A percentile compares a stretch with the other conserved stretches of the same genome.
Conservation (phyloP, 306 rosid genomes). For the Canavalia gladiata region DNA sequence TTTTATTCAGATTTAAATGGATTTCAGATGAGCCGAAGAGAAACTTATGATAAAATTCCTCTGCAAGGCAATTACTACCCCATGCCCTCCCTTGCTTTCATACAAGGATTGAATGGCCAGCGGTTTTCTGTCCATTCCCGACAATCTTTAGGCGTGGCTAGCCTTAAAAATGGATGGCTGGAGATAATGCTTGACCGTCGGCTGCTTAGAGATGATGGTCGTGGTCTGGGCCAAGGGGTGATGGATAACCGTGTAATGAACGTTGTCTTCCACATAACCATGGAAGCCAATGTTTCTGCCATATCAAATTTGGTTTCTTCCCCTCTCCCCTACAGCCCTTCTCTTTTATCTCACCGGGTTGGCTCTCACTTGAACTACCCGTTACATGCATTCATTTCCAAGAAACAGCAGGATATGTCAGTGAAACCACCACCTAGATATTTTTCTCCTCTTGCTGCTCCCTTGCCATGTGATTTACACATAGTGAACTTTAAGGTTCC, state of each 20-base stretch:
- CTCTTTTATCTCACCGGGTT: constrained; percentile 83
- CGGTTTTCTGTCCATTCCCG: constrained; percentile 91
- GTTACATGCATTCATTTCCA: constrained; percentile 78
- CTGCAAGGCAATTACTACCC: constrained; percentile 98
- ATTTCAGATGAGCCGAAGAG: constrained; percentile 97
- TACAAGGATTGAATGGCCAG: constrained; percentile 81
- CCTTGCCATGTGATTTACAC: constrained; percentile 96
- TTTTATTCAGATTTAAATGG: constrained; percentile 94
- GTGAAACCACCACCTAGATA: constrained; percentile 71
- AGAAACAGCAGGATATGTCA: constrained; percentile 69
- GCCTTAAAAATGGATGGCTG: constrained; percentile 90
- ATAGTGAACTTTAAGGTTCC: constrained; percentile 95
- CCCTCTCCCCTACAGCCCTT: constrained; percentile 69
- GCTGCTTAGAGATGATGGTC: constrained; percentile 87
- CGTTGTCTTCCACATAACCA: constrained; percentile 80
- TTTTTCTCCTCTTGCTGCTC: constrained; percentile 78
- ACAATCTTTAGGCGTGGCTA: constrained; percentile 93
- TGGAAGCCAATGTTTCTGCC: constrained; percentile 78
- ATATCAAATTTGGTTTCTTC: constrained; percentile 61
- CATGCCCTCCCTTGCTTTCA: constrained; percentile 90
- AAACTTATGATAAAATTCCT: constrained; percentile 92
- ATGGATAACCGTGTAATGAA: constrained; percentile 89
- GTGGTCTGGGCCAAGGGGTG: constrained; percentile 99
- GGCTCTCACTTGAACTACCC: constrained; percentile 91
- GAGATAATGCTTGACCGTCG: constrained; percentile 99